phyloP scores from a whole-genome alignment of 257 asterid species.

The Solanum bukasovii region DNA sequence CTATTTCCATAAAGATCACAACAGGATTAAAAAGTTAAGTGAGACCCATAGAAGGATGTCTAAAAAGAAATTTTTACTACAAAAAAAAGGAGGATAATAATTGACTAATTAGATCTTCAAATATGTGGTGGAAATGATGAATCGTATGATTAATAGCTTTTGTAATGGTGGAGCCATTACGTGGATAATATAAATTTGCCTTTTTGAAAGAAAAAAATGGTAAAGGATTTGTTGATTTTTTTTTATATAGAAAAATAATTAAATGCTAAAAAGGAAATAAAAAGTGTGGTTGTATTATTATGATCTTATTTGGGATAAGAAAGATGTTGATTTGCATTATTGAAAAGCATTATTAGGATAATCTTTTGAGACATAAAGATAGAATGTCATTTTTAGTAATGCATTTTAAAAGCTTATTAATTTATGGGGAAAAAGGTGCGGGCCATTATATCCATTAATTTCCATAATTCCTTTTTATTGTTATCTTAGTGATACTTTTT shows the following conservation, averaged over 20 bases:
- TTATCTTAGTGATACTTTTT: neutral
- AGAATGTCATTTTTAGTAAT: neutral
- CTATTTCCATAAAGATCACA: too few relatives aligned
- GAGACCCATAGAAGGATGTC: neutral
- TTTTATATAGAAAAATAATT: neutral
- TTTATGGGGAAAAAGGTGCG: neutral
- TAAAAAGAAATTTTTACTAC: neutral
- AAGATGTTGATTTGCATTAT: neutral
- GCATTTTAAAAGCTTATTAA: neutral
- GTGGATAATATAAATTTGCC: neutral
- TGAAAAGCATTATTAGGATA: neutral
- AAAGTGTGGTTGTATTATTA: neutral
- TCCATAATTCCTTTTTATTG: neutral
- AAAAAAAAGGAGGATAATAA: neutral
- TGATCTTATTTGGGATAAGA: neutral
- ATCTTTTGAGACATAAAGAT: neutral
- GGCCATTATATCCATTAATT: neutral
- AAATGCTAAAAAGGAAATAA: neutral
- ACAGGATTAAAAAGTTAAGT: neutral
- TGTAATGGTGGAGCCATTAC: neutral
- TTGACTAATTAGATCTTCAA: neutral
- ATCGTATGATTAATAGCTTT: neutral
- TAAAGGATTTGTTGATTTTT: neutral
- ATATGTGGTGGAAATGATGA: neutral
- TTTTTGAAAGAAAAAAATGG: neutral